Evolutionary conservation across 1,139 yeast genomes (phyloP).

Genomic region (Eremothecium gossypii): DNA sequence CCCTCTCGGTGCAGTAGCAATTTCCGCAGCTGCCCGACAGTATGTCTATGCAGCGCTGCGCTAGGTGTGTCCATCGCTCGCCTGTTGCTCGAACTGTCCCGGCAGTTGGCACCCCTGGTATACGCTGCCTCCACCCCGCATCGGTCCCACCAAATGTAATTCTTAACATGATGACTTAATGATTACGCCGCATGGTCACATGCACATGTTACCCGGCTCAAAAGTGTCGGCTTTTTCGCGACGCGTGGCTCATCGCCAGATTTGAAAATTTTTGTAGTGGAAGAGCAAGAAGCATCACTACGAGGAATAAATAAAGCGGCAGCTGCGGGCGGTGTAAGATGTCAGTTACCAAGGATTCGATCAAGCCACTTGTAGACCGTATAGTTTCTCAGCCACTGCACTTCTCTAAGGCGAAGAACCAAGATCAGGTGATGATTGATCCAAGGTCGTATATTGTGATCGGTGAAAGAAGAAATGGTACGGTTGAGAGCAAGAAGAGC

Average conservation of each 20-base stretch:
- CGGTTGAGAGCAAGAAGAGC: slow-evolving; percentile 16
- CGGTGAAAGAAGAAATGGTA: slow-evolving; percentile 10
- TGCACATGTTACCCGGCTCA: not conserved
- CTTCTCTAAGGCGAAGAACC: slow-evolving; percentile 44
- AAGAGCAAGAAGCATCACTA: not conserved
- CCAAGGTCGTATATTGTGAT: slow-evolving; percentile 27
- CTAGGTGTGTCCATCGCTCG: too few relatives aligned
- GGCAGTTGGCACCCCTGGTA: too few relatives aligned
- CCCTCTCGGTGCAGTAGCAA: not conserved
- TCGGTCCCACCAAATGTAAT: not conserved
- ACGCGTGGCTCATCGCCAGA: not conserved
- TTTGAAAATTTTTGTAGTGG: not conserved
- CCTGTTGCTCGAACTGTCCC: too few relatives aligned
- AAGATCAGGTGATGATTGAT: slow-evolving; percentile 31
- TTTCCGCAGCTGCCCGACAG: not conserved
- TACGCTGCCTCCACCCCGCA: too few relatives aligned
- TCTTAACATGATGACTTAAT: not conserved
- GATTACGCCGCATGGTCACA: not conserved
- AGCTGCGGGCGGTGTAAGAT: not conserved
- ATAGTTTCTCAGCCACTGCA: slow-evolving; percentile 50
- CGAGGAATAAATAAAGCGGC: not conserved
- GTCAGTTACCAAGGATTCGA: slow-evolving; percentile 13
- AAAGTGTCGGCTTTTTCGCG: not conserved
- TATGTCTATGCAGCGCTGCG: not conserved
- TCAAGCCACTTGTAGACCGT: slow-evolving; percentile 43